Evolutionary conservation across 495 filamentous ascomycete genomes (phyloP).

Genomic region (Tuber borchii): DNA sequence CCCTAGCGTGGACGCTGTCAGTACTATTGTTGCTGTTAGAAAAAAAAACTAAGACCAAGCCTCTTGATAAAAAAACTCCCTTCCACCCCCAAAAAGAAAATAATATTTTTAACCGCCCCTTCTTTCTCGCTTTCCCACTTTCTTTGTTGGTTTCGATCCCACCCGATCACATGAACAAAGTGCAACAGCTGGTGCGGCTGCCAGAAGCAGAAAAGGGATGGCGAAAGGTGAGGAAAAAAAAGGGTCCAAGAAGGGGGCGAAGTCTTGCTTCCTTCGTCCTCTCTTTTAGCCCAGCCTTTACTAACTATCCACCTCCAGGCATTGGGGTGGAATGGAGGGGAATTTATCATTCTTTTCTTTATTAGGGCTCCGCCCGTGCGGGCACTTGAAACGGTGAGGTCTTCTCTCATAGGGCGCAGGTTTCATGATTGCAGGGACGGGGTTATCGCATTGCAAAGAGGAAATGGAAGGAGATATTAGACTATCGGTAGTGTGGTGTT

Average conservation of each 20-base stretch:
- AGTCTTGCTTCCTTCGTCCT: neutral
- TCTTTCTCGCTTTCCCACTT: neutral
- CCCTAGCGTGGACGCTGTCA: neutral
- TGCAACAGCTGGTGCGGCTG: neutral
- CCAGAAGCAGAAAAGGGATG: neutral
- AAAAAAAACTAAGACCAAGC: neutral
- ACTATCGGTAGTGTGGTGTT: neutral
- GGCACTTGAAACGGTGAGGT: neutral
- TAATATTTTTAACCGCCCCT: conserved; percentile 3
- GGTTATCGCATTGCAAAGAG: neutral
- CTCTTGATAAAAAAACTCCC: neutral
- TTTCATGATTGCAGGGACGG: conserved; percentile 1
- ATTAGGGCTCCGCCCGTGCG: neutral
- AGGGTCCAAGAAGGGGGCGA: neutral
- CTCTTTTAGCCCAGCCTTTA: neutral
- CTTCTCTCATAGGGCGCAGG: neutral
- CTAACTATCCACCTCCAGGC: neutral
- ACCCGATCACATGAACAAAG: neutral
- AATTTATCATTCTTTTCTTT: neutral
- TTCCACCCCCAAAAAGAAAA: neutral
- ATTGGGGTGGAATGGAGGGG: neutral
- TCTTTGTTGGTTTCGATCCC: neutral
- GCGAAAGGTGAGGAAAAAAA: neutral
- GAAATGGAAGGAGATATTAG: neutral
- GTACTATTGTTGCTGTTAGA: neutral